Base-by-base conservation (phyloP, 148 eudicot genomes). In the Vaccinium vitisidaea region DNA sequence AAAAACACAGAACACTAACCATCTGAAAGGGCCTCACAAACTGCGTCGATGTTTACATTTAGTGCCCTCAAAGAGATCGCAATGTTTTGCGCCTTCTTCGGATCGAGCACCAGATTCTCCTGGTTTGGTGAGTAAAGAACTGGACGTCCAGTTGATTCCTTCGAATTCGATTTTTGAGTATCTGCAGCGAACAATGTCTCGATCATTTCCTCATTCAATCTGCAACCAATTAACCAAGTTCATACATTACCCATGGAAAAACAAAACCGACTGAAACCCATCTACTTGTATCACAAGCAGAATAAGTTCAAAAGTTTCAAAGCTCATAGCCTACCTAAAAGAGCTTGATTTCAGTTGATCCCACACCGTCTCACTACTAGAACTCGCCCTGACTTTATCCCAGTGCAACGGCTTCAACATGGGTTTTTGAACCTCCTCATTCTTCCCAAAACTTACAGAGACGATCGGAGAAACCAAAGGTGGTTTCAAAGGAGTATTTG, bases 361-460 rank as follows among this genome's bases (percentile, higher is more conserved):
- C 99, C 99, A 97, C 88, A 95, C 99, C 94, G 92, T 97, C 84
- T 95, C 95, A 49, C 92, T 90, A 89, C 91, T 96, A 1, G 98
- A 97, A 84, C 94, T 97, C 61, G 98, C 98, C 88, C 94, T 92
- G 6, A 97, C 98, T 93, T 97, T 97, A 84, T 97, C 99, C 99
- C 99, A 97, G 80, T 97, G 99, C 90, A 97, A 83, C 0, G 98
- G 94, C 88, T 97, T 97, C 92, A 97, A 79, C 83, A 94, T 97
- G 76, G 90, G 94, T 84, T 90, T 97, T 0, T 90, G 95, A 32
- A 88, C 90, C 58, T 88, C 93, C 84, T 92, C 95, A 81, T 75
- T 87, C 9, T 61, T 81, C 23, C 83, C 85, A 54, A 75, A 84
- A 80, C 65, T 71, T 23, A 86, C 90, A 16, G 53, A 58, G 53